Evolutionary conservation across 139 green algal genomes (phyloP).

Genomic region (Volvox africanus): DNA sequence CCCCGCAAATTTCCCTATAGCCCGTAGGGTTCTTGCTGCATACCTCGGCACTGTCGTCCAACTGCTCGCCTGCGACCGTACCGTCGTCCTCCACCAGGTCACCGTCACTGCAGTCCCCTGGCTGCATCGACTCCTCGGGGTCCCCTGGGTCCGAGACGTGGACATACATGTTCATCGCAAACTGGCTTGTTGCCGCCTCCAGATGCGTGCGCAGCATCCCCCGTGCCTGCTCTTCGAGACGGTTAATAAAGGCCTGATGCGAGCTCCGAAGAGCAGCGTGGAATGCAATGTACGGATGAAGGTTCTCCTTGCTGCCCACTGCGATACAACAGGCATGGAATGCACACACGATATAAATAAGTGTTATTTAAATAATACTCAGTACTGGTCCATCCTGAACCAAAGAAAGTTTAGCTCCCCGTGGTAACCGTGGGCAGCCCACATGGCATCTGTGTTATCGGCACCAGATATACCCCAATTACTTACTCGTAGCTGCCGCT

Average conservation of each 20-base stretch:
- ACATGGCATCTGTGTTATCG: no score
- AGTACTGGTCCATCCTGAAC: no score
- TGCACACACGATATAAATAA: no score
- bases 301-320: slow-evolving; percentile 67
- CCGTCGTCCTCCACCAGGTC: slow-evolving; percentile 29
- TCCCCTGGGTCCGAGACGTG: slow-evolving; percentile 23
- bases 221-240: slow-evolving; percentile 76
- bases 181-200: slow-evolving; percentile 80
- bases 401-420: no score
- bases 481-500: slow-evolving; percentile 30
- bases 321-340: not conserved
- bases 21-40: not conserved
- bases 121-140: not conserved
- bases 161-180: slow-evolving; percentile 69
- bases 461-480: not conserved
- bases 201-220: slow-evolving; percentile 84
- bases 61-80: not conserved
- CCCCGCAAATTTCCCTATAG: no score
- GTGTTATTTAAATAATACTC: no score
- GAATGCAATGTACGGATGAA: slow-evolving; percentile 85
- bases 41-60: slow-evolving; percentile 12
- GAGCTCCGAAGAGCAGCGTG: slow-evolving; percentile 78
- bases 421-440: no score
- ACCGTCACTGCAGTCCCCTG: slow-evolving; percentile 18
- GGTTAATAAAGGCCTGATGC: slow-evolving; percentile 78